These are phyloP conservation scores for Chlamydomonas urium DNA, from an alignment of 139 green algal genomes.

Conservation along the genomic window DNA sequence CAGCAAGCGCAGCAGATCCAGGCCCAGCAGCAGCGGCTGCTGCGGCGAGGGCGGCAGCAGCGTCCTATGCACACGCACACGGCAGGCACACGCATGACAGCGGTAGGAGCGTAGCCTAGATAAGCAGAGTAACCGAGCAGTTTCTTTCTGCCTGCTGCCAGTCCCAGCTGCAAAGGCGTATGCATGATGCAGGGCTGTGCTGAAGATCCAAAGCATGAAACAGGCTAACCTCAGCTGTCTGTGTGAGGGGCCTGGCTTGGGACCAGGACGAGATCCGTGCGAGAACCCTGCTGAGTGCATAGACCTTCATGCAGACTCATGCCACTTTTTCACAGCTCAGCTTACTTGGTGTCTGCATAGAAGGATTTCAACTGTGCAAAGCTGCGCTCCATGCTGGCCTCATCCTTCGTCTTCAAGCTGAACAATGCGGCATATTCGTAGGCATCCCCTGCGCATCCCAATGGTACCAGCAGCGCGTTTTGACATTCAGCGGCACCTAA, in stretches of 20 bases:
- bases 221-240: too few relatives aligned
- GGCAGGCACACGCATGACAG: too few relatives aligned
- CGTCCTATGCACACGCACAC: constrained; percentile 40
- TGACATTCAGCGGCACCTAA: neutral
- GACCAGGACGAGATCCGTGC: too few relatives aligned
- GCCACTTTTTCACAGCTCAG: neutral
- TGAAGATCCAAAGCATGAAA: too few relatives aligned
- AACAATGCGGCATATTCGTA: constrained; percentile 85
- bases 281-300: too few relatives aligned
- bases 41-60: constrained; percentile 59
- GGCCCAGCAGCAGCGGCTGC: constrained; percentile 64
- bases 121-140: too few relatives aligned
- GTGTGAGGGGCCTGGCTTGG: too few relatives aligned
- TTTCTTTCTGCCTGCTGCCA: too few relatives aligned
- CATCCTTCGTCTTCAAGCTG: constrained; percentile 68
- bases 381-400: constrained; percentile 84
- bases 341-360: constrained; percentile 80
- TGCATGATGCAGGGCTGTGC: too few relatives aligned
- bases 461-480: neutral
- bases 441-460: constrained; percentile 62
- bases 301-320: too few relatives aligned
- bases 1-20: constrained; percentile 91
- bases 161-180: too few relatives aligned
- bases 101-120: too few relatives aligned
- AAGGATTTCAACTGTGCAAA: constrained; percentile 86